Evolutionary conservation across 2,329 filamentous ascomycete species (phyloP).

Genomic region (Sclerotinia nivalis): DNA sequence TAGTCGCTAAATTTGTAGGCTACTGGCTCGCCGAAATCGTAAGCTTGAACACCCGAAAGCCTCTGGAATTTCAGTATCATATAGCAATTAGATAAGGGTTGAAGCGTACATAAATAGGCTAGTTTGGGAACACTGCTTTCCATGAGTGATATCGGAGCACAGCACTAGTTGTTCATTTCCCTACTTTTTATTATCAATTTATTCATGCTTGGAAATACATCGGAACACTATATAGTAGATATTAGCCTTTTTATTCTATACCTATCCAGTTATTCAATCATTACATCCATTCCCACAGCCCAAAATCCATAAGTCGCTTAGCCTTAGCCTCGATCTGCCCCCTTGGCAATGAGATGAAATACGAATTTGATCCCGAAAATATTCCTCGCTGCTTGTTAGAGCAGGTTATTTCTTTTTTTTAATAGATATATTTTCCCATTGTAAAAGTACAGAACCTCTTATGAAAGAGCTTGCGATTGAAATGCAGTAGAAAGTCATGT

Average conservation of each 20-base stretch:
- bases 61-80: not conserved
- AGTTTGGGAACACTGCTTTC: not conserved
- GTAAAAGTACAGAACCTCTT: not conserved
- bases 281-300: too few species aligned
- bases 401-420: too few species aligned
- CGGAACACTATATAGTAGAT: not conserved
- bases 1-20: not conserved
- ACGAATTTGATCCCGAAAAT: too few species aligned
- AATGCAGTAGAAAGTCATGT: not conserved
- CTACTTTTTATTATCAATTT: too few species aligned
- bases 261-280: not conserved
- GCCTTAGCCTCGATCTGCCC: not conserved
- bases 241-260: not conserved
- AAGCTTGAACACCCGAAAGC: not conserved
- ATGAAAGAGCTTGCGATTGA: not conserved
- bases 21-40: not conserved
- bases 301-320: not conserved
- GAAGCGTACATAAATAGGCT: not conserved
- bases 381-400: too few species aligned
- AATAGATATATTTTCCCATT: too few species aligned
- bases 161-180: too few species aligned
- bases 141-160: too few species aligned
- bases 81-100: too few species aligned
- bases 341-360: too few species aligned
- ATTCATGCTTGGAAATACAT: not conserved